These are phyloP conservation scores for Stephanodiscus minutulus DNA, from an alignment of 108 stramenopile genomes.

Conservation along the genomic window DNA sequence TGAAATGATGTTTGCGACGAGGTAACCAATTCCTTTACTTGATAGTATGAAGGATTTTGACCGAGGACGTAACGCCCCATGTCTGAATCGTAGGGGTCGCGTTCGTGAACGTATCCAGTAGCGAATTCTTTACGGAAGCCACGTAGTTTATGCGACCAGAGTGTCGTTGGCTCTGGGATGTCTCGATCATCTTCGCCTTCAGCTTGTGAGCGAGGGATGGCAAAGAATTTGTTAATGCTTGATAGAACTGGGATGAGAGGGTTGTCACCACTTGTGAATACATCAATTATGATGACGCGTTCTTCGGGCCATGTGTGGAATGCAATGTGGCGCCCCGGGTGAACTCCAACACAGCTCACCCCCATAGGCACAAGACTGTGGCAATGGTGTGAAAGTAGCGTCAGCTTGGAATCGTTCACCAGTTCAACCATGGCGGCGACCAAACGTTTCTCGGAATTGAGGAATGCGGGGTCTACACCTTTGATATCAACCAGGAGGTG, in stretches of 20 bases:
- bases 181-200: slow-evolving; percentile 18
- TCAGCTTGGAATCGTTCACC: slow-evolving; percentile 56
- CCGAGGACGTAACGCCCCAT: slow-evolving; percentile 21
- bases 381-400: slow-evolving; percentile 83
- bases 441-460: slow-evolving; percentile 67
- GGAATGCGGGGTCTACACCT: slow-evolving; percentile 59
- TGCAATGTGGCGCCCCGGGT: slow-evolving; percentile 56
- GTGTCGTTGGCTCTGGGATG: slow-evolving; percentile 38
- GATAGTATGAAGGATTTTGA: slow-evolving; percentile 8
- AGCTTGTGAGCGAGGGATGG: slow-evolving; percentile 36
- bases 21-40: slow-evolving; percentile 29
- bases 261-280: slow-evolving; percentile 70
- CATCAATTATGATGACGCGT: slow-evolving; percentile 77
- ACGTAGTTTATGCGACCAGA: slow-evolving; percentile 75
- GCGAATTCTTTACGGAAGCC: slow-evolving; percentile 58
- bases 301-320: slow-evolving; percentile 86
- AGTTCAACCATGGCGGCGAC: slow-evolving; percentile 74
- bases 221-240: slow-evolving; percentile 58
- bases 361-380: slow-evolving; percentile 68
- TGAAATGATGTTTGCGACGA: slow-evolving; percentile 58
- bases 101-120: slow-evolving; percentile 24
- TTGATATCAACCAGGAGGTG: slow-evolving; percentile 41
- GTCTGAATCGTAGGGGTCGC: slow-evolving; percentile 11
- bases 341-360: slow-evolving; percentile 73
- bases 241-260: slow-evolving; percentile 63